Base-by-base conservation (phyloP, 2,329 filamentous ascomycete species). In the Scolecobasidium constrictum region DNA sequence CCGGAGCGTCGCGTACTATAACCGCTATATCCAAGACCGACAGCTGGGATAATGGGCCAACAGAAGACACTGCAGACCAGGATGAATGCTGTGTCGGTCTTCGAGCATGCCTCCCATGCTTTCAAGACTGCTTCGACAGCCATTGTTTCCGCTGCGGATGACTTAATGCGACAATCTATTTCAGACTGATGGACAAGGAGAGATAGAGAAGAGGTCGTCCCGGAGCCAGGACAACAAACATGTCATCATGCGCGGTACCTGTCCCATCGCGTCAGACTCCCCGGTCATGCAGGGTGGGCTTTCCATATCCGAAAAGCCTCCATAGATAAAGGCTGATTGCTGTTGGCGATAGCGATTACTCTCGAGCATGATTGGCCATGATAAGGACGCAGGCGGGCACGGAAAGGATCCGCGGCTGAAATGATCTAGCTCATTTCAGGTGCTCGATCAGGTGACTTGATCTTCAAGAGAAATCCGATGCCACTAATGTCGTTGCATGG, bases 11-110 rank as follows among this genome's bases (percentile, higher is more conserved):
- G 58, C 36, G 66, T 71, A 1, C 66, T 66, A 51, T 71, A 72
- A 3, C 68, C 67, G 1, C 62, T 65, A 49, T 72, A 72, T 4
- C 64, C 69, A 15, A 71, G 64, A 7, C 68, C 68, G 34, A 72
- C 68, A 0, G 69, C 68, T 4, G 68, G 68, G 9, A 72, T 66
- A 47, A 72, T 71, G 2, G 66, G 61, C 68, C 67, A 71, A 52
- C 68, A 72, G 47, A 72, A 67, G 23, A 70, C 66, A 16, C 61
- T 67, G 52, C 68, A 71, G n/a, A 70, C 60, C 5, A 72, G 58
- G 37, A 72, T 62, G 52, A 71, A 71, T 35, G 68, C 55, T 0
- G 70, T 72, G 50, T 73, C 70, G n/a, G 56, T 69, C 46, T 67
- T 65, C 53, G 69, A 64, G 54, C 70, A 73, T 38, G 63, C 60